Conservation (phyloP, 768 basidiomycete species). For the Macrolepiota fuliginosa region DNA sequence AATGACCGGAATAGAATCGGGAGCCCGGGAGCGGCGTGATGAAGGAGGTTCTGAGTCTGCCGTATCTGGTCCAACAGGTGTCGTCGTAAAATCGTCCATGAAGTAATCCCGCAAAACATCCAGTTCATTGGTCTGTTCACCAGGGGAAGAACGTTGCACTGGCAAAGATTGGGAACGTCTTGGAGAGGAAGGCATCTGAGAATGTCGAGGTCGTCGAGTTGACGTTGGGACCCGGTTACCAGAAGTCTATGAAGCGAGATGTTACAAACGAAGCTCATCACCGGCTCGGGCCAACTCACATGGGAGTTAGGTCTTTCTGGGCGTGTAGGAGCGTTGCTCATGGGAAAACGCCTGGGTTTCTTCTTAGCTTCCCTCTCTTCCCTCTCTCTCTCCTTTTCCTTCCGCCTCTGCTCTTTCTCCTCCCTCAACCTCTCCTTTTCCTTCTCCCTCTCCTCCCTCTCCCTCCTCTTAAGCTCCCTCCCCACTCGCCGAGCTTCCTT, state of each 20-base stretch:
- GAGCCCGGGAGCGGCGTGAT: background rate
- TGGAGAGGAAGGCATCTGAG: background rate
- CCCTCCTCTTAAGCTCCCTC: slow-evolving; percentile 1
- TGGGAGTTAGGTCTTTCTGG: background rate
- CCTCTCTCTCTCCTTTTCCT: slow-evolving; percentile 1
- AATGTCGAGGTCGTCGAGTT: background rate
- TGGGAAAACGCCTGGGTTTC: slow-evolving; percentile 1
- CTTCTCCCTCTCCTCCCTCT: slow-evolving; percentile 1
- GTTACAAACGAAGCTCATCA: background rate
- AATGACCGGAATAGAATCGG: background rate
- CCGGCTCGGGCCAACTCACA: background rate
- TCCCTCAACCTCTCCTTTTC: background rate
- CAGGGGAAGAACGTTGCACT: background rate
- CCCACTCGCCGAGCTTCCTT: slow-evolving; percentile 9
- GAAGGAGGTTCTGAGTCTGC: slow-evolving; percentile 1
- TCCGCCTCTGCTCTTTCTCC: slow-evolving; percentile 1
- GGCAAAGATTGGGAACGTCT: background rate
- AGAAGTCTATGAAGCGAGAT: background rate
- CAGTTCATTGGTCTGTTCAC: background rate
- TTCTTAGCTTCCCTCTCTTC: slow-evolving; percentile 1
- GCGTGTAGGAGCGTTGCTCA: background rate
- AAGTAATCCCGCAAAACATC: slow-evolving; percentile 9
- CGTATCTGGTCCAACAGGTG: background rate
- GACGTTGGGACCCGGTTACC: background rate
- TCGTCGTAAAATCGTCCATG: background rate